Conservation (phyloP, 73 alveolate species). For the Uronychia binucleata region DNA sequence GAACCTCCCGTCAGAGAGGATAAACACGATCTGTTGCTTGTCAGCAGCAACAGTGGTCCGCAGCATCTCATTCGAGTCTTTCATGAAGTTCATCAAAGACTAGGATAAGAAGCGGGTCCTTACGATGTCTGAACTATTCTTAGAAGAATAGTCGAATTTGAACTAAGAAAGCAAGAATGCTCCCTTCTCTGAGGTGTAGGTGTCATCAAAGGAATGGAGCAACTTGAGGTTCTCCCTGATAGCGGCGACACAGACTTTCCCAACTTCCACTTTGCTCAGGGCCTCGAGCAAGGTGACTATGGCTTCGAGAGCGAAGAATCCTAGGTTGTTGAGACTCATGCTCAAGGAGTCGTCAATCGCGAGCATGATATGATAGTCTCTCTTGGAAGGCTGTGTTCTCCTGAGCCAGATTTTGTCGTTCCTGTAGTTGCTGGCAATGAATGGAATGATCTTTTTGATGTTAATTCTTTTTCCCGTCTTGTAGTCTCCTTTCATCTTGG, state of each 20-base stretch:
- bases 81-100: constrained; percentile 87
- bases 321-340: constrained; percentile 91
- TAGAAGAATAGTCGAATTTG: constrained; percentile 80
- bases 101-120: neutral
- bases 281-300: constrained; percentile 89
- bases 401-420: constrained; percentile 99
- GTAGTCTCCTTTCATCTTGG: constrained; percentile 95
- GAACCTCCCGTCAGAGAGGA: constrained; percentile 98
- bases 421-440: constrained; percentile 98
- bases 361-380: constrained; percentile 95
- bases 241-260: constrained; percentile 92
- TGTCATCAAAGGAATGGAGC: constrained; percentile 82
- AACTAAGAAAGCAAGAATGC: constrained; percentile 83
- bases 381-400: constrained; percentile 96
- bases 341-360: constrained; percentile 97
- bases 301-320: constrained; percentile 89
- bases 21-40: constrained; percentile 90
- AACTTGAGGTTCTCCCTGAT: constrained; percentile 89
- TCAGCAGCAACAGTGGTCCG: constrained; percentile 18
- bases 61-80: constrained; percentile 64
- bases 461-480: constrained; percentile 98
- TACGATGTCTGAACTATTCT: constrained; percentile 63
- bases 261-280: constrained; percentile 90
- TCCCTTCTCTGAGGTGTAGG: constrained; percentile 74
- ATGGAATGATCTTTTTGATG: constrained; percentile 98